phyloP scores from a whole-genome alignment of 108 stramenopile genomes.

The Cyclotella cryptica region DNA sequence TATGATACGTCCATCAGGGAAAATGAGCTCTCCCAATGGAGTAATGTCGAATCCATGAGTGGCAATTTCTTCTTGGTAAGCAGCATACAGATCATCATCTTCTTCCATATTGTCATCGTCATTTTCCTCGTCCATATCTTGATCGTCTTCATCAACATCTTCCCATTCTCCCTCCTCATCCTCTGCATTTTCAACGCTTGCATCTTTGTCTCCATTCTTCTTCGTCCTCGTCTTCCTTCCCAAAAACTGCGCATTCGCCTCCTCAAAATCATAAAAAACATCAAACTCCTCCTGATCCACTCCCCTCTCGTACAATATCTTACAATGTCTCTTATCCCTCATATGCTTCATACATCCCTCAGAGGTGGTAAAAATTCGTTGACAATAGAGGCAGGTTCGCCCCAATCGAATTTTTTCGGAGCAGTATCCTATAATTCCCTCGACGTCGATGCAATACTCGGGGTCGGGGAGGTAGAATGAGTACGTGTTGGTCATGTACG shows the following conservation, averaged over 20 bases:
- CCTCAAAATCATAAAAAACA: constrained; percentile 95
- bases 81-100: constrained; percentile 68
- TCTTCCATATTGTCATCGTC: constrained; percentile 49
- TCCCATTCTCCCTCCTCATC: constrained; percentile 46
- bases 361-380: constrained; percentile 71
- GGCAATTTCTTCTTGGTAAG: constrained; percentile 80
- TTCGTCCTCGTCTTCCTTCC: constrained; percentile 40
- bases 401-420: constrained; percentile 96
- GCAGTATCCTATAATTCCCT: constrained; percentile 89
- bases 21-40: constrained; percentile 85
- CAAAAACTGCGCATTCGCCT: constrained; percentile 70
- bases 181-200: constrained; percentile 2
- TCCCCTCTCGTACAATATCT: constrained; percentile 89
- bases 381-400: constrained; percentile 93
- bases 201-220: constrained; percentile 15
- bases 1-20: constrained; percentile 88
- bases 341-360: constrained; percentile 87
- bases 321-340: constrained; percentile 86
- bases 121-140: constrained; percentile 63
- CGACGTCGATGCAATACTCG: constrained; percentile 85
- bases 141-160: constrained; percentile 64
- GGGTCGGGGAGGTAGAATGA: constrained; percentile 94
- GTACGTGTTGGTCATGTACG: constrained; percentile 75
- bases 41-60: constrained; percentile 87
- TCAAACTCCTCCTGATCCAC: constrained; percentile 94